Conservation (phyloP, 495 filamentous ascomycete species). For the Choiromyces venosus region DNA sequence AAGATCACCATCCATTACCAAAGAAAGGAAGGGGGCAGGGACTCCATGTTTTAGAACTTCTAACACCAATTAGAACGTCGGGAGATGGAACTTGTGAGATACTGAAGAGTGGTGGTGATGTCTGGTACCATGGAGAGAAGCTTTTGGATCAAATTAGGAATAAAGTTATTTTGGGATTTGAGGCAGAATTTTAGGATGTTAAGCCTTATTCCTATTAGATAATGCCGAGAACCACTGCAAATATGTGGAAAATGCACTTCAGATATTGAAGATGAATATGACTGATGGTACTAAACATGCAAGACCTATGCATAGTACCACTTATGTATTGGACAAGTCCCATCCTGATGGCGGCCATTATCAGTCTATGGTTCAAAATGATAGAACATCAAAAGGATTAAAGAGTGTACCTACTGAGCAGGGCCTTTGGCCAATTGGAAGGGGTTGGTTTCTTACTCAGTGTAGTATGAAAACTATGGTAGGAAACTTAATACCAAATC, state of each 20-base stretch:
- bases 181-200: no score
- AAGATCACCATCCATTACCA: background rate
- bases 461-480: no score
- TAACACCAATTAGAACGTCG: background rate
- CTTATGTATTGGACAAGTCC: background rate
- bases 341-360: background rate
- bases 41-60: background rate
- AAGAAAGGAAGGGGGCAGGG: background rate
- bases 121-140: conserved; percentile 7
- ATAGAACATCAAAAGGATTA: background rate
- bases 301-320: no score
- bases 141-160: no score
- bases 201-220: no score
- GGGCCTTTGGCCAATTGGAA: conserved; percentile 4
- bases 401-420: background rate
- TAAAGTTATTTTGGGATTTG: no score
- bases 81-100: no score
- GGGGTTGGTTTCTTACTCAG: background rate
- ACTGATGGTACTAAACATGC: background rate
- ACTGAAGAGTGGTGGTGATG: conserved; percentile 8
- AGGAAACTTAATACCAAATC: no score
- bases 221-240: no score
- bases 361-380: background rate
- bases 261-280: conserved; percentile 7
- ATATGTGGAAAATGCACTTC: conserved; percentile 9